A percentile compares a stretch with the other conserved stretches of the same genome.
phyloP scores from a whole-genome alignment of 176 grass and related monocot species.

The Triticum monococcum region DNA sequence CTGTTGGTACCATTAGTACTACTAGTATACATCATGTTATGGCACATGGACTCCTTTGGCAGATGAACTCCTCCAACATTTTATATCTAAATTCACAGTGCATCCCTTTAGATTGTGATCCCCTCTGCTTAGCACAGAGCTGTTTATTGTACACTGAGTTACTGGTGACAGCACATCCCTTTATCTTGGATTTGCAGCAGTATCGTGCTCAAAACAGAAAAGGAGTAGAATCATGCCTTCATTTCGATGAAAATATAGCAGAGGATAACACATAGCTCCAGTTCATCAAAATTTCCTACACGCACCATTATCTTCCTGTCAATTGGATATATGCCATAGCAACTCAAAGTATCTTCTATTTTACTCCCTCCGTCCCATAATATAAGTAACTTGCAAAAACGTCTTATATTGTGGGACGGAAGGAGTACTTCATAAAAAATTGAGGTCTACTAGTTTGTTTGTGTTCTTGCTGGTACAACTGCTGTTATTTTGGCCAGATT shows the following conservation, averaged over 20 bases:
- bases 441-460: background rate
- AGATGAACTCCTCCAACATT: background rate
- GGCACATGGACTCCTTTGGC: background rate
- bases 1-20: background rate
- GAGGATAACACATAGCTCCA: background rate
- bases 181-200: background rate
- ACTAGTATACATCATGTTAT: background rate
- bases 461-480: background rate
- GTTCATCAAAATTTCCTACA: background rate
- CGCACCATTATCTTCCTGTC: background rate
- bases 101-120: background rate
- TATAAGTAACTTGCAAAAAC: too few relatives aligned
- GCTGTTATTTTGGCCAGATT: background rate
- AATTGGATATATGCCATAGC: background rate
- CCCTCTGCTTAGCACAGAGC: background rate
- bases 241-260: background rate
- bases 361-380: too few relatives aligned
- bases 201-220: background rate
- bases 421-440: too few relatives aligned
- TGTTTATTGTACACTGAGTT: background rate
- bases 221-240: background rate
- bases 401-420: too few relatives aligned
- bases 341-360: too few relatives aligned
- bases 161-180: too few relatives aligned
- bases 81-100: background rate